Conservation (phyloP, 2,329 filamentous ascomycete species). For the Xylariales sp. region DNA sequence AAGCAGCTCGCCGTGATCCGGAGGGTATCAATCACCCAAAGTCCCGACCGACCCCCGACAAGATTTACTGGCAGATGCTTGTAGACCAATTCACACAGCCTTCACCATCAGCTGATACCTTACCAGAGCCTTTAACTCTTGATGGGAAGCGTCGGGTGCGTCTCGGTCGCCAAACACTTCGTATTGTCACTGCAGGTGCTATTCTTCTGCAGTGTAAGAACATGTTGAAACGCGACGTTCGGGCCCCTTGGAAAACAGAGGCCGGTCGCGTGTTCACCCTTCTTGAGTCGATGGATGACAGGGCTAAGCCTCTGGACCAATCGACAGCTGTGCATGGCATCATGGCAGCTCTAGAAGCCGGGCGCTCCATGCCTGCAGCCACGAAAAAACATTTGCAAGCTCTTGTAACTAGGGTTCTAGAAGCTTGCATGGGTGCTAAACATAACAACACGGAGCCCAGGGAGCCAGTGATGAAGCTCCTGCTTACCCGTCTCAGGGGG, state of each 20-base stretch:
- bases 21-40: slow-evolving; percentile 72
- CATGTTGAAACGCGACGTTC: slow-evolving; percentile 82
- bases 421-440: slow-evolving; percentile 61
- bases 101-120: slow-evolving; percentile 62
- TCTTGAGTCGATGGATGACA: slow-evolving; percentile 65
- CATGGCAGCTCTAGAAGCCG: slow-evolving; percentile 71
- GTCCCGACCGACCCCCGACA: slow-evolving; percentile 73
- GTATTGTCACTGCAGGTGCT: slow-evolving; percentile 78
- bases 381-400: slow-evolving; percentile 70
- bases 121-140: slow-evolving; percentile 80
- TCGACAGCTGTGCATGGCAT: slow-evolving; percentile 66
- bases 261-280: slow-evolving; percentile 77
- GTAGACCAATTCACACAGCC: slow-evolving; percentile 80
- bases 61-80: slow-evolving; percentile 80
- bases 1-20: slow-evolving; percentile 75
- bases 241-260: slow-evolving; percentile 80
- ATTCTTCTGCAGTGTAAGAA: slow-evolving; percentile 86
- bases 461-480: slow-evolving; percentile 71
- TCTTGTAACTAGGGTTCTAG: slow-evolving; percentile 67
- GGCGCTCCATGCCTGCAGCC: slow-evolving; percentile 72
- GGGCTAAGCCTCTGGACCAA: slow-evolving; percentile 59
- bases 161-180: slow-evolving; percentile 67
- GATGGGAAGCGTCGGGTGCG: slow-evolving; percentile 72
- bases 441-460: slow-evolving; percentile 56
- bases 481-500: slow-evolving; percentile 73